Percentiles rank a stretch among this genome's conserved stretches.
phyloP scores from a whole-genome alignment of 331 rosid species.

The Pyrus hybrid region DNA sequence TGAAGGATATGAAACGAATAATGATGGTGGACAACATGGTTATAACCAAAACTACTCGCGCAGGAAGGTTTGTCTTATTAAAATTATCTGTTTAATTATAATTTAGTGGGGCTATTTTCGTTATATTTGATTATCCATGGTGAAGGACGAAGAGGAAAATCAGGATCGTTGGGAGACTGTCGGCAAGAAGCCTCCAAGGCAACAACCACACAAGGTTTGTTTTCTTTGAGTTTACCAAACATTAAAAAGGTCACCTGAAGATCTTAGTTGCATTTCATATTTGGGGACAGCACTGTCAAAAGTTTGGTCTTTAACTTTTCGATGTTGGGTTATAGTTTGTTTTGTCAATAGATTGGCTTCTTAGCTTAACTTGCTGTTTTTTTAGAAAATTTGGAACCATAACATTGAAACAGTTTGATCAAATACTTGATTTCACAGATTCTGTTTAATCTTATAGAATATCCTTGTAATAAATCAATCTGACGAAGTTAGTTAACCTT shows the following conservation, averaged over 20 bases:
- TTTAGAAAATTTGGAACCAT: not conserved
- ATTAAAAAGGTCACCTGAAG: not conserved
- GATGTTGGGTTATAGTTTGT: not conserved
- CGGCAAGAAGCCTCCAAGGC: slow-evolving; percentile 48
- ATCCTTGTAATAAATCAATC: not conserved
- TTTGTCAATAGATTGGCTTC: not conserved
- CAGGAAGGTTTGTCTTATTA: slow-evolving; percentile 22
- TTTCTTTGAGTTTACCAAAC: slow-evolving; percentile 1
- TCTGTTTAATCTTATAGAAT: too few species aligned
- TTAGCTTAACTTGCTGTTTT: not conserved
- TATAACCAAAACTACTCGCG: slow-evolving; percentile 17
- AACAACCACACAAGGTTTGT: slow-evolving; percentile 53
- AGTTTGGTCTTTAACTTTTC: not conserved
- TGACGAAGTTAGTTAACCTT: not conserved
- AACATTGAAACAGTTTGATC: not conserved
- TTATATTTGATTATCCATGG: slow-evolving; percentile 10
- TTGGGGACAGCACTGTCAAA: not conserved
- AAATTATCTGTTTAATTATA: not conserved
- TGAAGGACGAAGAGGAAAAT: slow-evolving; percentile 40
- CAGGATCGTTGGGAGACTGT: slow-evolving; percentile 82
- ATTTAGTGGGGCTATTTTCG: not conserved
- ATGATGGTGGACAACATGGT: slow-evolving; percentile 14
- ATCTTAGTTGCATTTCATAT: not conserved
- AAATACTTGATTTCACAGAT: not conserved
- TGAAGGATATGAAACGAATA: slow-evolving; percentile 7